Percentiles rank a stretch among this genome's conserved stretches.
These are phyloP conservation scores for Cladosporium cucumerinum DNA, from an alignment of 2,329 filamentous ascomycete genomes.

Conservation along the genomic window DNA sequence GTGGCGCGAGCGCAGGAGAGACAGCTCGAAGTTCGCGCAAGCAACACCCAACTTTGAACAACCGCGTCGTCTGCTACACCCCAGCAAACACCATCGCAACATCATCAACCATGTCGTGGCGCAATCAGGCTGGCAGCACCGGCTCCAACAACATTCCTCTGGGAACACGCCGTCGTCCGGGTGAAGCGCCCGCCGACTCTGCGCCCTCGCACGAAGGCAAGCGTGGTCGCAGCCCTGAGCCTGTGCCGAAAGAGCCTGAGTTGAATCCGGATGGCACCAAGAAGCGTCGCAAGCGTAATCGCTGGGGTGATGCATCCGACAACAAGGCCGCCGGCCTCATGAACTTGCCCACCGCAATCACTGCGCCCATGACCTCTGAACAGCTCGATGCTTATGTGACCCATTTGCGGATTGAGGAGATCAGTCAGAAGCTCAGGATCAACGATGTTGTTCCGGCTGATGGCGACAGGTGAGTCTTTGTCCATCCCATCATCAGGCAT, in stretches of 20 bases:
- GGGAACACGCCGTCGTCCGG: slow-evolving; percentile 77
- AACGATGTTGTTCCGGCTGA: slow-evolving; percentile 98
- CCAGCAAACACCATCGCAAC: slow-evolving; percentile 7
- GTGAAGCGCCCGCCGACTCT: slow-evolving; percentile 47
- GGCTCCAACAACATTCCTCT: slow-evolving; percentile 98
- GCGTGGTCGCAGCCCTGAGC: slow-evolving; percentile 82
- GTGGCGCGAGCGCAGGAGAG: not conserved
- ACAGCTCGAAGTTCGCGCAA: not conserved
- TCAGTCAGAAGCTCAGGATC: slow-evolving; percentile 97
- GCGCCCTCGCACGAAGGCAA: slow-evolving; percentile 54
- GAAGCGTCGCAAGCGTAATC: slow-evolving; percentile 95
- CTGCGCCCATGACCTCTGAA: slow-evolving; percentile 96
- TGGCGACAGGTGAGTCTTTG: slow-evolving; percentile 74
- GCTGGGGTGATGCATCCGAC: slow-evolving; percentile 95
- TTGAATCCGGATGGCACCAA: slow-evolving; percentile 67
- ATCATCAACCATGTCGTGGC: slow-evolving; percentile 56
- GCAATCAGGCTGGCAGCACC: slow-evolving; percentile 74
- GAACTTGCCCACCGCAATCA: slow-evolving; percentile 93
- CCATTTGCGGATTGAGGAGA: slow-evolving; percentile 96
- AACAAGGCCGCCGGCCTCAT: slow-evolving; percentile 98
- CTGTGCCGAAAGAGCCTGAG: slow-evolving; percentile 29
- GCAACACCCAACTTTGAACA: not conserved
- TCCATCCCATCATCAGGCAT: not conserved
- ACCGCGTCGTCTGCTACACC: not conserved
- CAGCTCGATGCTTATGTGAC: slow-evolving; percentile 96